A percentile compares a stretch with the other conserved stretches of the same genome.
Evolutionary conservation across 169 alveolate genomes (phyloP).

Genomic region (Plasmodium sp.): DNA sequence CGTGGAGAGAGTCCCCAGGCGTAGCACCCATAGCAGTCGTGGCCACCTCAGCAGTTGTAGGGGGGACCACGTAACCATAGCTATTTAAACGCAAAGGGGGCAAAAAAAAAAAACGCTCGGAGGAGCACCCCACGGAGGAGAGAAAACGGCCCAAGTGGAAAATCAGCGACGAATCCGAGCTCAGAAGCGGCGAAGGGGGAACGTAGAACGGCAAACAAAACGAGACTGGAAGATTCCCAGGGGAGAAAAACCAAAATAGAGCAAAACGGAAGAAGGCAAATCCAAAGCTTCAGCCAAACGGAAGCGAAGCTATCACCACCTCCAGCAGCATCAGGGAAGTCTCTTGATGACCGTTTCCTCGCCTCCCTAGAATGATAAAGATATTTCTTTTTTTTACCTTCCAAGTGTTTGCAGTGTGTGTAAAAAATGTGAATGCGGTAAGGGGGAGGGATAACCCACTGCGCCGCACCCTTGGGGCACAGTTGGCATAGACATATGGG

Average conservation of each 20-base stretch:
- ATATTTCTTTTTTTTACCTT: slow-evolving; percentile 17
- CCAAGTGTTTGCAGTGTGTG: slow-evolving; percentile 29
- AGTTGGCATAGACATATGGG: background rate
- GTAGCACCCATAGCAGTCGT: background rate
- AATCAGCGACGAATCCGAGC: background rate
- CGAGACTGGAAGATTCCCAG: background rate
- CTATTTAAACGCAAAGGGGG: background rate
- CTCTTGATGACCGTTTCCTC: background rate
- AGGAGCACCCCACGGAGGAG: background rate
- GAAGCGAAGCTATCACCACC: background rate
- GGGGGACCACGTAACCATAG: background rate
- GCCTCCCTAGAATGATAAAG: slow-evolving; percentile 29
- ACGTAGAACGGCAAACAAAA: background rate
- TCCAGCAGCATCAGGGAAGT: background rate
- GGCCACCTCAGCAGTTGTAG: background rate
- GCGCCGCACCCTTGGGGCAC: background rate
- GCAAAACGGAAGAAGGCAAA: background rate
- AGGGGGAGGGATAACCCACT: background rate
- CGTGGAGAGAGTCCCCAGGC: background rate
- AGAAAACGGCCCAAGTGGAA: background rate
- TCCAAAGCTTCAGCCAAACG: background rate
- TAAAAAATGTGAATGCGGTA: slow-evolving; percentile 58
- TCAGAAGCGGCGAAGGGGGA: background rate
- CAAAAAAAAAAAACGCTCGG: background rate
- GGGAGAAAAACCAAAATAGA: background rate